phyloP scores from a whole-genome alignment of 495 filamentous ascomycete species.

The Opeltia flavorubescens region DNA sequence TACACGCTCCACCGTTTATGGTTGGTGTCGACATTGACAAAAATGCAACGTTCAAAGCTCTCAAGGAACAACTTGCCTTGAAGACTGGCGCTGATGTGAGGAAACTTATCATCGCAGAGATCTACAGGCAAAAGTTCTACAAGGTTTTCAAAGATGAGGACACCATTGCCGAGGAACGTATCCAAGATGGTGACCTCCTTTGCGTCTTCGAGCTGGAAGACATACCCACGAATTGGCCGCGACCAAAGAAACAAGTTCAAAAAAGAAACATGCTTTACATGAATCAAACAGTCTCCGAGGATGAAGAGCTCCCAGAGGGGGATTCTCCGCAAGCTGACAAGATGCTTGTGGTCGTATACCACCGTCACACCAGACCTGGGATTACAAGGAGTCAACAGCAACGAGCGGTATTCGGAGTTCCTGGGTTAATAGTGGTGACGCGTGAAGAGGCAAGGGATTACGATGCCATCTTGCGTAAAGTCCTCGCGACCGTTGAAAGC shows the following conservation, averaged over 20 bases:
- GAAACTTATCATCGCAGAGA: conserved; percentile 57
- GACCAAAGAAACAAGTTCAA: conserved; percentile 33
- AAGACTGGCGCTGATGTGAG: conserved; percentile 44
- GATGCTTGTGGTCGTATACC: conserved; percentile 67
- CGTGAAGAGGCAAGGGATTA: conserved; percentile 47
- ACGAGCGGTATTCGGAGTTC: conserved; percentile 35
- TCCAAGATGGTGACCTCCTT: conserved; percentile 47
- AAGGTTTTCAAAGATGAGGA: conserved; percentile 57
- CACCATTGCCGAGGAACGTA: conserved; percentile 52
- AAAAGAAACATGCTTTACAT: conserved; percentile 27
- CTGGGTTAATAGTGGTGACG: conserved; percentile 45
- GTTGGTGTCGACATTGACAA: conserved; percentile 81
- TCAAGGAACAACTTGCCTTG: conserved; percentile 65
- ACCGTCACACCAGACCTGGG: conserved; percentile 41
- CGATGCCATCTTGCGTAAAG: conserved; percentile 46
- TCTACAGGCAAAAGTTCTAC: conserved; percentile 71
- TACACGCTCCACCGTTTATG: conserved; percentile 48
- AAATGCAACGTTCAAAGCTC: conserved; percentile 49
- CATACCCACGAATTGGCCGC: conserved; percentile 60
- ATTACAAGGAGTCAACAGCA: conserved; percentile 27
- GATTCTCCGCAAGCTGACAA: conserved; percentile 52
- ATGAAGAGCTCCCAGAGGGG: conserved; percentile 42
- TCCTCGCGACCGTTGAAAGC: conserved; percentile 39
- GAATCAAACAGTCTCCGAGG: conserved; percentile 27
- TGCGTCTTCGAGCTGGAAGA: conserved; percentile 70